Evolutionary conservation across 371 early-diverging fungal species (phyloP).

Genomic region (Entomophthora muscae): DNA sequence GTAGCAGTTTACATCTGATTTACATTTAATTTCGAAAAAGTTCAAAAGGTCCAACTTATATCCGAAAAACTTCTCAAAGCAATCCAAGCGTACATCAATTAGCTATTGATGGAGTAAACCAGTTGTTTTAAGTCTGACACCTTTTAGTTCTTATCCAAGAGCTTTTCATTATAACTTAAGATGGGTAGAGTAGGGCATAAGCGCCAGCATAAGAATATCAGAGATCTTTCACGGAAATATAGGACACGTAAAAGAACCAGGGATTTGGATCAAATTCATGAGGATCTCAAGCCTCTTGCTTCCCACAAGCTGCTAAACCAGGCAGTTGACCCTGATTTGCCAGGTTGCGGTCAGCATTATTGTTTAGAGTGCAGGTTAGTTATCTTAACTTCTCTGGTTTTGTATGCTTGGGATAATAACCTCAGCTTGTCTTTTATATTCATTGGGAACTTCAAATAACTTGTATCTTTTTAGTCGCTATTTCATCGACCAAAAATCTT

Average conservation of each 20-base stretch:
- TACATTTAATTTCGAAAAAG: too few relatives aligned
- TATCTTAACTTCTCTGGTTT: neutral
- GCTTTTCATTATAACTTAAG: too few relatives aligned
- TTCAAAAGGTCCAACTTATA: too few relatives aligned
- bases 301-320: constrained; percentile 1
- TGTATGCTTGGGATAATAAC: neutral
- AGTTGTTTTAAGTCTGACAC: too few relatives aligned
- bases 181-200: constrained; percentile 20
- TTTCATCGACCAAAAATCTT: constrained; percentile 6
- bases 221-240: constrained; percentile 31
- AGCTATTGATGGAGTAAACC: too few relatives aligned
- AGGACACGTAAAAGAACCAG: constrained; percentile 41
- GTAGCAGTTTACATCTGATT: too few relatives aligned
- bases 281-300: constrained; percentile 32
- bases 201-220: constrained; percentile 36
- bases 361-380: constrained; percentile 8
- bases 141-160: too few relatives aligned
- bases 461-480: neutral
- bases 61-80: too few relatives aligned
- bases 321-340: constrained; percentile 7
- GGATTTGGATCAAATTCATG: constrained; percentile 72
- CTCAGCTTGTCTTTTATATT: neutral
- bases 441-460: neutral
- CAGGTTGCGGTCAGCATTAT: constrained; percentile 6
- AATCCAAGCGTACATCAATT: too few relatives aligned